Percentiles rank a stretch among this genome's conserved stretches.
Evolutionary conservation across 768 basidiomycete species (phyloP).

Genomic region (Naganishia kalamii): DNA sequence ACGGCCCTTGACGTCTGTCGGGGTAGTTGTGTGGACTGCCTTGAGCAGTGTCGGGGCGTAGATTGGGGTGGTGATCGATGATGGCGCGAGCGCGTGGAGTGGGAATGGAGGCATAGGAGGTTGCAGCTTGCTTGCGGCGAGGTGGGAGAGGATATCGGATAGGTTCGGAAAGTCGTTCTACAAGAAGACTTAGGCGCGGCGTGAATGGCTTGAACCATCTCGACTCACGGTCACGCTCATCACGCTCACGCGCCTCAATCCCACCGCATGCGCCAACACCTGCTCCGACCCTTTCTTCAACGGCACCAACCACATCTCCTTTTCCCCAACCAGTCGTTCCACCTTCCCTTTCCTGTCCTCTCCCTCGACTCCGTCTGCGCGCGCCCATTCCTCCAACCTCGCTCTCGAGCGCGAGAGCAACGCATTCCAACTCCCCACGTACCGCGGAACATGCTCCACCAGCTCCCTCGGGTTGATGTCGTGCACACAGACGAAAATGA

Average conservation of each 20-base stretch:
- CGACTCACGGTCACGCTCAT: conserved; percentile 38
- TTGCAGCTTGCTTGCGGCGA: conserved; percentile 16
- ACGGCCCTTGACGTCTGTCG: conserved; percentile 9
- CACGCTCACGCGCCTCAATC: conserved; percentile 39
- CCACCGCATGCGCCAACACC: conserved; percentile 37
- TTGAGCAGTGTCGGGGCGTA: conserved; percentile 21
- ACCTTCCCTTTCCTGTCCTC: conserved; percentile 15
- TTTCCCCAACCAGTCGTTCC: not conserved
- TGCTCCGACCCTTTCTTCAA: conserved; percentile 34
- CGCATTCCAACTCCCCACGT: conserved; percentile 42
- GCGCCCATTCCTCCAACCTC: not conserved
- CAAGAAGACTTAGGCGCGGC: conserved; percentile 17
- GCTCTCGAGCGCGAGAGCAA: conserved; percentile 25
- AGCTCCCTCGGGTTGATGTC: conserved; percentile 38
- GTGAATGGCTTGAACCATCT: not conserved
- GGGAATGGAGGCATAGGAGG: conserved; percentile 22
- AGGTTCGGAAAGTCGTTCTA: conserved; percentile 34
- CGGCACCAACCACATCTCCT: conserved; percentile 40
- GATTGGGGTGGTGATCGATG: not conserved
- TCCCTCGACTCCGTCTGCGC: not conserved
- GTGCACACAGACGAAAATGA: conserved; percentile 36
- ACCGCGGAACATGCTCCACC: conserved; percentile 38
- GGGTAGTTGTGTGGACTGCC: conserved; percentile 21
- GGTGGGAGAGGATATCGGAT: conserved; percentile 33
- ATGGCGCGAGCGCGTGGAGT: conserved; percentile 4